Evolutionary conservation across 1,139 yeast genomes (phyloP).

Genomic region (Taiozyma sp.): DNA sequence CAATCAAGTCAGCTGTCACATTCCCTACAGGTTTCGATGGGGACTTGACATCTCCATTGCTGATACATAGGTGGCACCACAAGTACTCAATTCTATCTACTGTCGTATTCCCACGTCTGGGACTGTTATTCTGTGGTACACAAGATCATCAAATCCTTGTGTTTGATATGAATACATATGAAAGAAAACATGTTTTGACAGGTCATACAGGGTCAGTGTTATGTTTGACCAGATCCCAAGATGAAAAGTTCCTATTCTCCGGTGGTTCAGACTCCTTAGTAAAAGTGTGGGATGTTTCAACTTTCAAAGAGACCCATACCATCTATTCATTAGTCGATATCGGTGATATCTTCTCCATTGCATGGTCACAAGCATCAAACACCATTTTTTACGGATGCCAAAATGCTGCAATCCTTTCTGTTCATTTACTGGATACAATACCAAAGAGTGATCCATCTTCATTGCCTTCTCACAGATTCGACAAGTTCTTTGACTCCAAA

Average conservation of each 20-base stretch:
- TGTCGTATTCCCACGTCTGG: slow-evolving; percentile 53
- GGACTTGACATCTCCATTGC: background rate
- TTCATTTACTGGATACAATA: slow-evolving; percentile 28
- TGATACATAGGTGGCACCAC: slow-evolving; percentile 74
- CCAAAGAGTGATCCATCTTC: slow-evolving; percentile 33
- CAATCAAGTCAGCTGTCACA: background rate
- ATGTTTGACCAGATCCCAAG: slow-evolving; percentile 52
- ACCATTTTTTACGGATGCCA: slow-evolving; percentile 85
- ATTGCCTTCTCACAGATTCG: slow-evolving; percentile 77
- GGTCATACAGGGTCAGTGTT: slow-evolving; percentile 74
- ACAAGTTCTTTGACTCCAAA: slow-evolving; percentile 82
- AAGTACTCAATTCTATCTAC: slow-evolving; percentile 73
- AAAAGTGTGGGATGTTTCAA: slow-evolving; percentile 67
- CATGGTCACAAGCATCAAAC: slow-evolving; percentile 56
- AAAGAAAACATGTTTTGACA: slow-evolving; percentile 35
- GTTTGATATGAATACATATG: slow-evolving; percentile 62
- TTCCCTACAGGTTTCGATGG: background rate
- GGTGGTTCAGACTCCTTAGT: slow-evolving; percentile 91
- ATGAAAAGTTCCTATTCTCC: slow-evolving; percentile 63
- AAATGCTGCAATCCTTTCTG: slow-evolving; percentile 82
- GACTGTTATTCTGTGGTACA: slow-evolving; percentile 82
- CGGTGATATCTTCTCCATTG: slow-evolving; percentile 86
- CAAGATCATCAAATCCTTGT: slow-evolving; percentile 81
- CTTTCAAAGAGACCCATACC: slow-evolving; percentile 47
- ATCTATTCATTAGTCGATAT: slow-evolving; percentile 82